phyloP scores from a whole-genome alignment of 2,329 filamentous ascomycete genomes.

The Fusarium sp. region DNA sequence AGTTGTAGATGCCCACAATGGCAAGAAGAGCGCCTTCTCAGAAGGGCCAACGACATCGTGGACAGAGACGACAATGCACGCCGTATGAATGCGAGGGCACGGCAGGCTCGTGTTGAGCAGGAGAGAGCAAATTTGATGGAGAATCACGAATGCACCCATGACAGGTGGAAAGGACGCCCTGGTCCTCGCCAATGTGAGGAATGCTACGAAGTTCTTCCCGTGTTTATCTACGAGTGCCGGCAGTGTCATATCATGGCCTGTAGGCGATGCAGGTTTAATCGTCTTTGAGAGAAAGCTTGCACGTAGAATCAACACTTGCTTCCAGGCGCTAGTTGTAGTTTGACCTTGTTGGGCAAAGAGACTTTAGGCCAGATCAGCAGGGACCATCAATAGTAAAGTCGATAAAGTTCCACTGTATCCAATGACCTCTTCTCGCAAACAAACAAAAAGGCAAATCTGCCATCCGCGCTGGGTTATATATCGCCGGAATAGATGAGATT shows the following conservation, averaged over 20 bases:
- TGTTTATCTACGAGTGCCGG: slow-evolving; percentile 60
- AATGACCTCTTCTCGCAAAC: too few relatives aligned
- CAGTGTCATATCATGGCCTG: slow-evolving; percentile 60
- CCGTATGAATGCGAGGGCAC: fast-evolving
- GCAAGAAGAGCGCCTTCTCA: slow-evolving; percentile 48
- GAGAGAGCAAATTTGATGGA: slow-evolving; percentile 13
- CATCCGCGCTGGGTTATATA: too few relatives aligned
- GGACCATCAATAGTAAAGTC: too few relatives aligned
- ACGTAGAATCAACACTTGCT: too few relatives aligned
- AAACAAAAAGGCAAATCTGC: too few relatives aligned
- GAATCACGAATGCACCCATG: slow-evolving; percentile 56
- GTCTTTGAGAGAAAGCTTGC: slow-evolving; percentile 33
- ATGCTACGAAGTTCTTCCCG: slow-evolving; percentile 52
- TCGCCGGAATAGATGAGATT: too few relatives aligned
- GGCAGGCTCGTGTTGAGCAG: not conserved
- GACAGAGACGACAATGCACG: slow-evolving; percentile 26
- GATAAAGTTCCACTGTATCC: too few relatives aligned
- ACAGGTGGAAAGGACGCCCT: slow-evolving; percentile 48
- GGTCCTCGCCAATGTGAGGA: slow-evolving; percentile 56
- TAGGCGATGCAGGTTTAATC: slow-evolving; percentile 58
- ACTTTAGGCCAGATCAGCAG: too few relatives aligned
- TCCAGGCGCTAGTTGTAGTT: too few relatives aligned
- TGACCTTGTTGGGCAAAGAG: too few relatives aligned
- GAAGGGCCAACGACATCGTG: slow-evolving; percentile 49
- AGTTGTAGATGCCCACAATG: slow-evolving; percentile 52